A percentile compares a stretch with the other conserved stretches of the same genome.
Evolutionary conservation across 352 stramenopile genomes (phyloP).

Genomic region (Phytophthora sansomeana): DNA sequence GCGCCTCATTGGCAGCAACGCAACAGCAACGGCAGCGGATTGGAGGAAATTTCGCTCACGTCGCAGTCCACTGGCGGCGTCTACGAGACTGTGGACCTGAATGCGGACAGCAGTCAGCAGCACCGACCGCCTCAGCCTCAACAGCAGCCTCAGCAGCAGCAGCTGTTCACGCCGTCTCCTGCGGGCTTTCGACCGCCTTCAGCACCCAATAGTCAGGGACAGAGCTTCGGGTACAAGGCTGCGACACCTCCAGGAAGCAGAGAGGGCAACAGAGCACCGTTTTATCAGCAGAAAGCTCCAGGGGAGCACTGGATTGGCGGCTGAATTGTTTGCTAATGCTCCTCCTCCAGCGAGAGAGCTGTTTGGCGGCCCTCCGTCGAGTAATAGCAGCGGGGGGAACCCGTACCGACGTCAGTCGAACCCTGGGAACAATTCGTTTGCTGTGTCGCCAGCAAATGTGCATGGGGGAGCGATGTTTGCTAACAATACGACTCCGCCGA

Average conservation of each 20-base stretch:
- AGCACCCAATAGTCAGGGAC: conserved; percentile 13
- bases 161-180: conserved; percentile 6
- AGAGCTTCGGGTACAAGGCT: conserved; percentile 14
- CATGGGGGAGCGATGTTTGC: conserved; percentile 10
- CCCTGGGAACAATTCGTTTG: conserved; percentile 1
- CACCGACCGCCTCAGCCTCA: conserved; percentile 6
- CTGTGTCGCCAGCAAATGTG: background rate
- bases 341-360: conserved; percentile 26
- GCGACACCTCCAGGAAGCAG: conserved; percentile 14
- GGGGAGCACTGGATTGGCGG: conserved; percentile 22
- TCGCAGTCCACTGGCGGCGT: conserved; percentile 37
- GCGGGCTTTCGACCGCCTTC: conserved; percentile 1
- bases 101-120: conserved; percentile 40
- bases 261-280: conserved; percentile 1
- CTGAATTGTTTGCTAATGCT: conserved; percentile 29
- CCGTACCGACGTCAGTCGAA: conserved; percentile 26
- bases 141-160: conserved; percentile 1
- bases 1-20: conserved; percentile 18
- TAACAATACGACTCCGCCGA: conserved; percentile 1
- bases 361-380: conserved; percentile 18
- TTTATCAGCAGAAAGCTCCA: conserved; percentile 24
- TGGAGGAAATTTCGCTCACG: conserved; percentile 44
- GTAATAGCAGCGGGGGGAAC: conserved; percentile 18
- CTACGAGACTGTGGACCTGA: conserved; percentile 60
- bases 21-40: conserved; percentile 10